Evolutionary conservation across 305 asterid species (phyloP), one percentile per base, ranked within the genome.

Genomic region (Ajuga reptans): DNA sequence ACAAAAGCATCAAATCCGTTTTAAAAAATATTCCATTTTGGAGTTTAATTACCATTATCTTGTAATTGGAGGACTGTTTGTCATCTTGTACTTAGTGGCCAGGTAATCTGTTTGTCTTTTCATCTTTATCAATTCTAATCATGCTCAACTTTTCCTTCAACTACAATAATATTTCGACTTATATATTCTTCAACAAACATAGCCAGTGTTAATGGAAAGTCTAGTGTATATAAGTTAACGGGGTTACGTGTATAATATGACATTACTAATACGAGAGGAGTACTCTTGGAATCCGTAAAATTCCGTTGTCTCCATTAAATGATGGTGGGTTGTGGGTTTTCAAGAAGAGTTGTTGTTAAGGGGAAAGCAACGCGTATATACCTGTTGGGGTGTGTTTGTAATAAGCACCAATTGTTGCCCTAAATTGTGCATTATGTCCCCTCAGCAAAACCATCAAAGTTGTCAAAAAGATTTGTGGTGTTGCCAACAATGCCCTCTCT

Each of bases 391-490:
- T 77, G 89, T 83, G 84, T 78, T 74, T 71, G 65, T 58, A 42
- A 67, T 75, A 3, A 21, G 70, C 46, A 71, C 61, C 57, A 77
- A 68, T 80, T 43, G 67, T 69, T 58, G 82, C 95, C 96, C 89
- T 84, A 84, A 89, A 63, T 83, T 79, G 72, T 86, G 96, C 86
- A 66, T 77, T 75, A 14, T 92, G 98, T 89, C 93, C 89, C 95
- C 88, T 78, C 84, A 87, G 72, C 95, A 89, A 86, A 86, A 86
- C 85, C 96, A 89, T 92, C 72, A 83, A 89, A 86, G 84, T 86
- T 86, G 79, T 82, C 92, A 89, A 86, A 85, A 17, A 59, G 63
- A 63, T 63, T 69, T 36, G 69, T 65, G 69, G 67, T 84, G 83
- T 72, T 74, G 31, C 80, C 80, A 72, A 66, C 78, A 65, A 75